Evolutionary conservation across 345 rosid genomes (phyloP).

Genomic region (Firmiana major): DNA sequence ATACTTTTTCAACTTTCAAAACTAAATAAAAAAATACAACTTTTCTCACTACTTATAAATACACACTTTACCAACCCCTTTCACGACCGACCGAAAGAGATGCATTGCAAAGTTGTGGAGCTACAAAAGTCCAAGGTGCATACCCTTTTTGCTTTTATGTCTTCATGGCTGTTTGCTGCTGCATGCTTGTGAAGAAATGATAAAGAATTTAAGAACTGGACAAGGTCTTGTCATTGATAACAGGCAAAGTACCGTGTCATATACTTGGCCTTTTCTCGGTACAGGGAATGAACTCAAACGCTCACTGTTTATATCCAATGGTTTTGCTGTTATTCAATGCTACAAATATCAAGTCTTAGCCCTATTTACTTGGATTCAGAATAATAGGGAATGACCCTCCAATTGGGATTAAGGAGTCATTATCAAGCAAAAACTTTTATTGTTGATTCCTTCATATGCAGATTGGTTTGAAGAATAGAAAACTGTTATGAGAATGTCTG

Average conservation of each 20-base stretch:
- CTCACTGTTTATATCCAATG: slow-evolving; percentile 14
- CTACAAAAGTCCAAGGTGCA: not conserved
- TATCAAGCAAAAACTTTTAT: not conserved
- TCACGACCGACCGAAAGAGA: too few relatives aligned
- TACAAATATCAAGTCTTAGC: not conserved
- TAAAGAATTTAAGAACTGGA: not conserved
- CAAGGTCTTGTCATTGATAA: slow-evolving; percentile 20
- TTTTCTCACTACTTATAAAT: too few relatives aligned
- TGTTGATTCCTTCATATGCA: not conserved
- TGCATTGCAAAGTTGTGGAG: slow-evolving; percentile 6
- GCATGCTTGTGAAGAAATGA: slow-evolving; percentile 13
- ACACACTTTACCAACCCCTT: too few relatives aligned
- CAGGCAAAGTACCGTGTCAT: not conserved
- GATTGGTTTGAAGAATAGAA: not conserved
- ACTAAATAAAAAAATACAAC: too few relatives aligned
- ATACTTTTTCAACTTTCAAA: too few relatives aligned
- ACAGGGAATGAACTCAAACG: not conserved
- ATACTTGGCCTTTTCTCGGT: slow-evolving; percentile 25
- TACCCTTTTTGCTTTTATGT: slow-evolving; percentile 17
- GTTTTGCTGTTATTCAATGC: slow-evolving; percentile 3
- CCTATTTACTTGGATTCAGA: not conserved
- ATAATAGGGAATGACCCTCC: not conserved
- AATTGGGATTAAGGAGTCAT: not conserved
- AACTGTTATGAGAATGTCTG: not conserved
- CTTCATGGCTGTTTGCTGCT: not conserved